Evolutionary conservation across 2,329 filamentous ascomycete species (phyloP).

Genomic region (Oidium heveae): DNA sequence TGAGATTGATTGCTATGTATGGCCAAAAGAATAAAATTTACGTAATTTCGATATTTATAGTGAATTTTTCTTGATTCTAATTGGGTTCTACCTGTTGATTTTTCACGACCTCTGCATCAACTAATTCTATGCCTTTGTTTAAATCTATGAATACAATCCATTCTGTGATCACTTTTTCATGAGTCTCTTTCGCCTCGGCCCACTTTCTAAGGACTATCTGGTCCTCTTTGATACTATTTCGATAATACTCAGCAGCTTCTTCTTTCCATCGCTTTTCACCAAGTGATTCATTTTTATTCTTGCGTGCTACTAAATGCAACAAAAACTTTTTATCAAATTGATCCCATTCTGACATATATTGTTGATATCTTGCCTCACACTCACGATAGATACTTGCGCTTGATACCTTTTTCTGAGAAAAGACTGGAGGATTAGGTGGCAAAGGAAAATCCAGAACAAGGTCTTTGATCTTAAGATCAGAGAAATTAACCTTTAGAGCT

Average conservation of each 20-base stretch:
- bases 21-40: too few relatives aligned
- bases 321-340: slow-evolving; percentile 26
- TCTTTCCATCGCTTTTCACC: slow-evolving; percentile 19
- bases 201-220: slow-evolving; percentile 34
- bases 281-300: slow-evolving; percentile 15
- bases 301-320: slow-evolving; percentile 28
- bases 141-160: slow-evolving; percentile 24
- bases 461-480: slow-evolving; percentile 19
- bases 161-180: slow-evolving; percentile 31
- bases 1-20: too few relatives aligned
- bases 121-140: too few relatives aligned
- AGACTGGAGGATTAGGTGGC: slow-evolving; percentile 18
- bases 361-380: slow-evolving; percentile 27
- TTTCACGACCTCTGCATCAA: too few relatives aligned
- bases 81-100: too few relatives aligned
- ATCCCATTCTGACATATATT: slow-evolving; percentile 27
- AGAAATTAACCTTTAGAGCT: slow-evolving; percentile 17
- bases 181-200: slow-evolving; percentile 30
- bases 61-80: too few relatives aligned
- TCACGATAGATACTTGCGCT: slow-evolving; percentile 20
- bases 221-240: slow-evolving; percentile 36
- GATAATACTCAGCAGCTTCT: slow-evolving; percentile 25
- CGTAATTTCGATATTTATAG: too few relatives aligned
- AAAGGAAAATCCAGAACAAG: slow-evolving; percentile 25
- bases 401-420: slow-evolving; percentile 17